Evolutionary conservation across 139 green algal genomes (phyloP).

Genomic region (Micractinium sp.): DNA sequence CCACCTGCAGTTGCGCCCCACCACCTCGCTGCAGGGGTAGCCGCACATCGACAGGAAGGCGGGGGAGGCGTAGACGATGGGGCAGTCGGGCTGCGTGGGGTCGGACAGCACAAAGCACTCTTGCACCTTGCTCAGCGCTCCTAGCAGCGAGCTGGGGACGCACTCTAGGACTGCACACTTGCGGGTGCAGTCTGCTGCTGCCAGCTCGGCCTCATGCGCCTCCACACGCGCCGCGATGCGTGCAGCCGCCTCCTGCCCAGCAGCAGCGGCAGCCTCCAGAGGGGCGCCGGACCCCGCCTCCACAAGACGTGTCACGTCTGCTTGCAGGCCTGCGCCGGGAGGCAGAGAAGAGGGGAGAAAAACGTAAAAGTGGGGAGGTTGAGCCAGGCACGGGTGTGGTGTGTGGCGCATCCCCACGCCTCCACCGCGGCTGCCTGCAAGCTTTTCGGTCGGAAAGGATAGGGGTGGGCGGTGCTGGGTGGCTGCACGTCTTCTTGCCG

Average conservation of each 20-base stretch:
- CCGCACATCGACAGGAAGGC: conserved; percentile 66
- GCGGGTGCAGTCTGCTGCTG: conserved; percentile 7
- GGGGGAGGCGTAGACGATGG: conserved; percentile 69
- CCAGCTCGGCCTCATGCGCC: neutral
- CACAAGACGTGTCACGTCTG: conserved; percentile 64
- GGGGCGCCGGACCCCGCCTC: conserved; percentile 11
- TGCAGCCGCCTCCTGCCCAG: neutral
- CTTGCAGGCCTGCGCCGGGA: conserved; percentile 65
- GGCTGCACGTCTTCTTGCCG: too few relatives aligned
- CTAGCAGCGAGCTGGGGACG: conserved; percentile 59
- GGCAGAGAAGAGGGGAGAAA: neutral
- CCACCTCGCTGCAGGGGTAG: conserved; percentile 51
- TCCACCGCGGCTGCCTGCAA: too few relatives aligned
- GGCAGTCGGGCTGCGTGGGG: conserved; percentile 61
- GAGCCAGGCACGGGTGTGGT: too few relatives aligned
- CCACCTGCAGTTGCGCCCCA: conserved; percentile 42
- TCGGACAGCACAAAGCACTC: conserved; percentile 71
- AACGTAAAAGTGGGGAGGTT: too few relatives aligned
- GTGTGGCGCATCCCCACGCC: too few relatives aligned
- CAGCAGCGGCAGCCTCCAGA: neutral
- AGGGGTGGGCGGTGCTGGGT: too few relatives aligned
- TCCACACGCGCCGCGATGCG: conserved; percentile 3
- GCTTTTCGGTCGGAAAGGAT: too few relatives aligned
- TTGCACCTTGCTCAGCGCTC: conserved; percentile 56
- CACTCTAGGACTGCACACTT: conserved; percentile 8